Evolutionary conservation across 805 yeast genomes (phyloP).

Genomic region (Hanseniaspora occidentalis): DNA sequence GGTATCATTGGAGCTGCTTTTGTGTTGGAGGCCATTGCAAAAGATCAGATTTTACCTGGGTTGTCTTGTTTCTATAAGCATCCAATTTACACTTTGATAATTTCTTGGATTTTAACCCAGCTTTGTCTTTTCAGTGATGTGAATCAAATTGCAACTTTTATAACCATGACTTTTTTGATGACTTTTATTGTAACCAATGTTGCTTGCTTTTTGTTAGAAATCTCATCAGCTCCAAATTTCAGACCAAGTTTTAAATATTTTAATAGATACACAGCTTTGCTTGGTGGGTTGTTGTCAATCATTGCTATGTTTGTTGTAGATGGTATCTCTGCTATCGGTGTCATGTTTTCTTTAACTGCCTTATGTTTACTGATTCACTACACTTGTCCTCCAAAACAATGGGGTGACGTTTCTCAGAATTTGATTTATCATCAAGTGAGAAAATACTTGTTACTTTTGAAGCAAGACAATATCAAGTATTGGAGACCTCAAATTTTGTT

Average conservation of each 20-base stretch:
- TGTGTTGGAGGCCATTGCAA: constrained; percentile 80
- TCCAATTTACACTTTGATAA: constrained; percentile 51
- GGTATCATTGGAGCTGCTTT: constrained; percentile 95
- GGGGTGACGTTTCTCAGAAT: constrained; percentile 97
- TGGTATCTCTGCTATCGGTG: constrained; percentile 72
- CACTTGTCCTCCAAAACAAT: constrained; percentile 84
- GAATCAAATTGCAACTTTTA: constrained; percentile 86
- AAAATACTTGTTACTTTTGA: constrained; percentile 60
- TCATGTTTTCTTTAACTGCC: constrained; percentile 50
- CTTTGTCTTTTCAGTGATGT: constrained; percentile 78
- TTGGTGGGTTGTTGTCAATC: constrained; percentile 59
- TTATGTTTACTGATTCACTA: constrained; percentile 76
- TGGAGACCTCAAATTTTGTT: constrained; percentile 95
- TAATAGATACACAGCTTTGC: constrained; percentile 65
- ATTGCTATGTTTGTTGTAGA: constrained; percentile 92
- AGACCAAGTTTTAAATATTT: constrained; percentile 90
- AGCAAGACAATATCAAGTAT: constrained; percentile 90
- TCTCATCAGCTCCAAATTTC: constrained; percentile 96
- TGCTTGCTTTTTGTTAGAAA: constrained; percentile 78
- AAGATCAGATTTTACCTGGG: constrained; percentile 81
- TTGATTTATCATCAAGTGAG: constrained; percentile 94
- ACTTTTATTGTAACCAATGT: constrained; percentile 89
- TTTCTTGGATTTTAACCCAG: constrained; percentile 79
- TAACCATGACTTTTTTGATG: constrained; percentile 95
- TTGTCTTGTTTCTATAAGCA: constrained; percentile 49